Evolutionary conservation across 2,329 filamentous ascomycete species (phyloP).

Genomic region (Ophioceras dolichostomum): DNA sequence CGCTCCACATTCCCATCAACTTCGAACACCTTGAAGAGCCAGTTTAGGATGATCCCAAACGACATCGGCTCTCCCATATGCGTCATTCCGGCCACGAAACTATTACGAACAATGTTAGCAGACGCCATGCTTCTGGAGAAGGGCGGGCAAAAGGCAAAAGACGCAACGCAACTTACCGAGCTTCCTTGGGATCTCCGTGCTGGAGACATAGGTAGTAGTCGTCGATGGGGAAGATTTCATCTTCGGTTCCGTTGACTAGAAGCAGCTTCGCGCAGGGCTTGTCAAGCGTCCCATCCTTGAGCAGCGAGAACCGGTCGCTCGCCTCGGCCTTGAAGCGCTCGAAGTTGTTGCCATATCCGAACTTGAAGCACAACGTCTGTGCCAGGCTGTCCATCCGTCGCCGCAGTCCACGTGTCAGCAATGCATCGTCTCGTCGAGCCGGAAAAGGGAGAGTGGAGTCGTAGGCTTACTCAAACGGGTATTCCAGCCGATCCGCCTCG

Average conservation of each 20-base stretch:
- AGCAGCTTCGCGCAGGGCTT: constrained; percentile 33
- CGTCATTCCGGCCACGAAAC: constrained; percentile 16
- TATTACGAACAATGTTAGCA: constrained; percentile 4
- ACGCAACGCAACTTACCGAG: constrained; percentile 3
- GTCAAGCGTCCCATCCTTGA: constrained; percentile 41
- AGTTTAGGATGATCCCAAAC: constrained; percentile 17
- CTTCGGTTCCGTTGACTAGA: constrained; percentile 43
- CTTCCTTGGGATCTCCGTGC: constrained; percentile 40
- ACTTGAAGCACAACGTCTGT: constrained; percentile 16
- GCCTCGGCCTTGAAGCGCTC: constrained; percentile 18
- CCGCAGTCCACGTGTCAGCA: too few species aligned
- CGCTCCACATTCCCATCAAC: constrained; percentile 11
- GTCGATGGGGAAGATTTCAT: constrained; percentile 51
- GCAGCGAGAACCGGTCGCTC: constrained; percentile 34
- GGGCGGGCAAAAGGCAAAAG: not conserved
- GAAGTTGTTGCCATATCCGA: constrained; percentile 20
- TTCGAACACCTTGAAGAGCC: constrained; percentile 18
- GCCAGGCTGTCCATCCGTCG: not conserved
- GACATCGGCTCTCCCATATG: constrained; percentile 23
- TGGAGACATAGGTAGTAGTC: constrained; percentile 42
- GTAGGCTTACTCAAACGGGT: constrained; percentile 35
- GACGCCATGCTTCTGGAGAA: not conserved
- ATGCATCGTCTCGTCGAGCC: constrained; percentile 1
- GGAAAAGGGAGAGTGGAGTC: too few species aligned
- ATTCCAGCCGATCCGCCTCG: constrained; percentile 42